Percentiles rank a stretch among this genome's conserved stretches.
Conservation (phyloP, 441 rosid species). For the Cnidoscolus chayamansa region DNA sequence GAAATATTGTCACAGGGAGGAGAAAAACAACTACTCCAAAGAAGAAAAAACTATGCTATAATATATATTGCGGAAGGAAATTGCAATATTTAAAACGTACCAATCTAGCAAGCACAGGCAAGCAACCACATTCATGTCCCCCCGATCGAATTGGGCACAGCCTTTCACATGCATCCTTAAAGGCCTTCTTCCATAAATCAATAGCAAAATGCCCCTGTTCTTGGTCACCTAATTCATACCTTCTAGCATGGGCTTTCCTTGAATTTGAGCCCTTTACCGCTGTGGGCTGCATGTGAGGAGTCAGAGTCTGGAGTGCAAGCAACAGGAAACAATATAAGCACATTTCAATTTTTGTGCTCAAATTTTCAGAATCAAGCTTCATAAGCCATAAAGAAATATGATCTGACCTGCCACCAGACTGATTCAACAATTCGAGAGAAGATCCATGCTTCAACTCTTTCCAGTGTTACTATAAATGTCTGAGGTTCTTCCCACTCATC, state of each 20-base stretch:
- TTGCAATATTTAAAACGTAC: conserved; percentile 35
- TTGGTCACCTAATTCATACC: conserved; percentile 45
- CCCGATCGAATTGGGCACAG: conserved; percentile 85
- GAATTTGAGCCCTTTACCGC: conserved; percentile 54
- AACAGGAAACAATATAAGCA: conserved; percentile 17
- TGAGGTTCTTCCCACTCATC: conserved; percentile 76
- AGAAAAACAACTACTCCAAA: neutral
- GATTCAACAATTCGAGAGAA: conserved; percentile 85
- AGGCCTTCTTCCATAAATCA: conserved; percentile 86
- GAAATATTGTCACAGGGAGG: neutral
- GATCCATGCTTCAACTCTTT: conserved; percentile 89
- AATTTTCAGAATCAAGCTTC: neutral
- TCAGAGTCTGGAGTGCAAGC: conserved; percentile 57
- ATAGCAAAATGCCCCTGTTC: conserved; percentile 69
- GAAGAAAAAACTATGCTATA: neutral
- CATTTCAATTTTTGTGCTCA: neutral
- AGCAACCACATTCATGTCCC: conserved; percentile 90
- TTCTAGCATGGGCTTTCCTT: conserved; percentile 45
- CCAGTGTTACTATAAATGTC: conserved; percentile 55
- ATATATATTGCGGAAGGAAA: conserved; percentile 7
- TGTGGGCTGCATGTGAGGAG: conserved; percentile 79
- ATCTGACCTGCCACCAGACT: conserved; percentile 93
- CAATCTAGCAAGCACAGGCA: conserved; percentile 75
- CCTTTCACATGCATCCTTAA: conserved; percentile 80
- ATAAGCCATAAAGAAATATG: conserved; percentile 14